A percentile compares a stretch with the other conserved stretches of the same genome.
Evolutionary conservation across 257 asterid species (phyloP).

Genomic region (Linderniella brevidens): DNA sequence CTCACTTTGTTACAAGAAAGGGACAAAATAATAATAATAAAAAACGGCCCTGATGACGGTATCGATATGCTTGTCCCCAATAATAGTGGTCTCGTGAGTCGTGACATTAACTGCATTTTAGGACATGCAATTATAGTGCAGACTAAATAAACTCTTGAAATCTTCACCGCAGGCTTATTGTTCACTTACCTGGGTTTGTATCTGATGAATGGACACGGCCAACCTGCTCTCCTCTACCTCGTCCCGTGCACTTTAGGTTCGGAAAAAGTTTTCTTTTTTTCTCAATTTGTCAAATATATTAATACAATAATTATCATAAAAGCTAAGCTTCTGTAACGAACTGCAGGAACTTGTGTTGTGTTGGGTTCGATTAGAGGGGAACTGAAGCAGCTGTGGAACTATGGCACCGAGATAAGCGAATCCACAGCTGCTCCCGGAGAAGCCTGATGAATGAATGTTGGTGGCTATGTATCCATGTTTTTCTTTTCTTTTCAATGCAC

Average conservation of each 20-base stretch:
- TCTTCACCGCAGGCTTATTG: conserved; percentile 49
- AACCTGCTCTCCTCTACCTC: conserved; percentile 89
- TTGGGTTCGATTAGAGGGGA: conserved; percentile 65
- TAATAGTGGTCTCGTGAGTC: neutral
- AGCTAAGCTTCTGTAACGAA: conserved; percentile 5
- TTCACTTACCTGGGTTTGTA: conserved; percentile 69
- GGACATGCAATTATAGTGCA: neutral
- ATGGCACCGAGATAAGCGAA: neutral
- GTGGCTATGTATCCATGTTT: no score
- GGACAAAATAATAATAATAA: no score
- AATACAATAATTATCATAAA: neutral
- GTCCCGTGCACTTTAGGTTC: conserved; percentile 90
- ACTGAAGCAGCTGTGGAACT: conserved; percentile 20
- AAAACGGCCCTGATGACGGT: no score
- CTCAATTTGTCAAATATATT: conserved; percentile 1
- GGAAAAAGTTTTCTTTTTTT: no score
- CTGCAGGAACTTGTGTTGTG: conserved; percentile 49
- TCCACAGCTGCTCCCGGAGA: no score
- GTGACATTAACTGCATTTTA: conserved; percentile 5
- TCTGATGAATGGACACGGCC: conserved; percentile 90
- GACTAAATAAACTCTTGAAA: conserved; percentile 3
- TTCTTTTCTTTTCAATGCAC: no score
- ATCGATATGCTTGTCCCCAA: no score
- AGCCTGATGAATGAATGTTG: no score
- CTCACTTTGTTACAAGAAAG: no score